Percentiles rank a stretch among this genome's conserved stretches.
These are phyloP conservation scores for Yamadazyma pseudoaaseri DNA, from an alignment of 1,139 yeast genomes.

Conservation along the genomic window DNA sequence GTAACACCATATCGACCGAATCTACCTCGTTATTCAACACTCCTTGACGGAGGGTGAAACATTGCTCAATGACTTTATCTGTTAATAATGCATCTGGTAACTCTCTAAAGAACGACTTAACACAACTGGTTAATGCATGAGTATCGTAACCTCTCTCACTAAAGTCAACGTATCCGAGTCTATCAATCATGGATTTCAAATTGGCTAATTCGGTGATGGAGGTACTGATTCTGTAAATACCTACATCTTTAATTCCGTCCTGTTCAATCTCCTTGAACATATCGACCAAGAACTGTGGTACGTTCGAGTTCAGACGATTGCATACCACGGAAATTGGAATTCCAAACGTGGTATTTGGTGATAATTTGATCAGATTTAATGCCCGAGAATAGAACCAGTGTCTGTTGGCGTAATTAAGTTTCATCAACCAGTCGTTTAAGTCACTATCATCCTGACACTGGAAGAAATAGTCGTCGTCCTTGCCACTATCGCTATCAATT, in stretches of 20 bases:
- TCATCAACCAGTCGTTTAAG: slow-evolving; percentile 72
- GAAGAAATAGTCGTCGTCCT: slow-evolving; percentile 54
- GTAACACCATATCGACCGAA: slow-evolving; percentile 21
- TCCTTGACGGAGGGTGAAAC: slow-evolving; percentile 43
- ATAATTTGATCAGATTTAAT: slow-evolving; percentile 26
- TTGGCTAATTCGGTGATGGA: slow-evolving; percentile 76
- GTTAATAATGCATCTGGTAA: slow-evolving; percentile 85
- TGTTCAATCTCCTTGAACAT: slow-evolving; percentile 74
- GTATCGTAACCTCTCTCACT: slow-evolving; percentile 74
- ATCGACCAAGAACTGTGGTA: slow-evolving; percentile 66
- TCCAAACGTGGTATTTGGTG: slow-evolving; percentile 65
- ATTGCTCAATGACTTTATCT: slow-evolving; percentile 45
- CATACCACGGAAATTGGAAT: slow-evolving; percentile 79
- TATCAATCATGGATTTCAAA: slow-evolving; percentile 72
- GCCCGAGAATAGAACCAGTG: slow-evolving; percentile 56
- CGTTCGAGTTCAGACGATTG: slow-evolving; percentile 57
- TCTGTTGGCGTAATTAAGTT: slow-evolving; percentile 46
- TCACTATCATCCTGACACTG: slow-evolving; percentile 69
- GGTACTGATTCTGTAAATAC: slow-evolving; percentile 89
- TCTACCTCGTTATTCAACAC: slow-evolving; percentile 14
- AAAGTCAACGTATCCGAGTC: slow-evolving; percentile 56
- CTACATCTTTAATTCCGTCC: slow-evolving; percentile 87
- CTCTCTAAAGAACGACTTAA: slow-evolving; percentile 82
- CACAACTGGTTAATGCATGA: slow-evolving; percentile 87
- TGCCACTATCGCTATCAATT: slow-evolving; percentile 48